Evolutionary conservation across 805 yeast genomes (phyloP).

Genomic region (Cyberlindnera nakhonratchasimensis): DNA sequence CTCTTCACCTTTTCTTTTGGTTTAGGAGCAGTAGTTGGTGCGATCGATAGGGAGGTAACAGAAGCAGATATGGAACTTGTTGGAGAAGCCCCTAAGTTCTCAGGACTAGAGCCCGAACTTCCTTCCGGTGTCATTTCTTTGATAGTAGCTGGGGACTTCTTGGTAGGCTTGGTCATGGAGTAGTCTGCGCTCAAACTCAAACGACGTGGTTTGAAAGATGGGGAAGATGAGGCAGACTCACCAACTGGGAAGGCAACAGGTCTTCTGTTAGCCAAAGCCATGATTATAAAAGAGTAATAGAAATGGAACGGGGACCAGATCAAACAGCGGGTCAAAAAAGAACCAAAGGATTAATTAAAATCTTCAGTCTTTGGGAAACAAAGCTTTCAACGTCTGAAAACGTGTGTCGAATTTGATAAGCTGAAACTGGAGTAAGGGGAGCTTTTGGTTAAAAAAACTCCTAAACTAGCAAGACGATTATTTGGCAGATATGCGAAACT

Average conservation of each 20-base stretch:
- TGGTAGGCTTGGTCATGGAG: conserved; percentile 10
- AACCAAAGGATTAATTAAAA: conserved; percentile 28
- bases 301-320: neutral
- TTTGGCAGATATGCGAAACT: neutral
- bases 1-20: conserved; percentile 16
- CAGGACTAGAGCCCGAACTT: conserved; percentile 25
- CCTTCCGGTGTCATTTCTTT: conserved; percentile 28
- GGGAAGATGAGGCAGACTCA: conserved; percentile 30
- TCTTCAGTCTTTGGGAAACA: conserved; percentile 18
- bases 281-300: conserved; percentile 20
- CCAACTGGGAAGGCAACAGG: conserved; percentile 49
- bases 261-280: conserved; percentile 69
- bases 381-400: neutral
- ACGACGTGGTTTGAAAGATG: conserved; percentile 30
- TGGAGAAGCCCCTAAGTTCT: conserved; percentile 27
- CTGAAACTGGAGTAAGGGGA: neutral
- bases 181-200: conserved; percentile 25
- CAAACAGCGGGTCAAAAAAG: conserved; percentile 1
- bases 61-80: conserved; percentile 22
- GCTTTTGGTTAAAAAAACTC: neutral
- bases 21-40: conserved; percentile 7
- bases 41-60: conserved; percentile 19
- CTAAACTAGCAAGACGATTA: neutral
- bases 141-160: conserved; percentile 16
- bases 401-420: neutral